phyloP scores from a whole-genome alignment of 495 filamentous ascomycete species.

The Aspergillus wentii region DNA sequence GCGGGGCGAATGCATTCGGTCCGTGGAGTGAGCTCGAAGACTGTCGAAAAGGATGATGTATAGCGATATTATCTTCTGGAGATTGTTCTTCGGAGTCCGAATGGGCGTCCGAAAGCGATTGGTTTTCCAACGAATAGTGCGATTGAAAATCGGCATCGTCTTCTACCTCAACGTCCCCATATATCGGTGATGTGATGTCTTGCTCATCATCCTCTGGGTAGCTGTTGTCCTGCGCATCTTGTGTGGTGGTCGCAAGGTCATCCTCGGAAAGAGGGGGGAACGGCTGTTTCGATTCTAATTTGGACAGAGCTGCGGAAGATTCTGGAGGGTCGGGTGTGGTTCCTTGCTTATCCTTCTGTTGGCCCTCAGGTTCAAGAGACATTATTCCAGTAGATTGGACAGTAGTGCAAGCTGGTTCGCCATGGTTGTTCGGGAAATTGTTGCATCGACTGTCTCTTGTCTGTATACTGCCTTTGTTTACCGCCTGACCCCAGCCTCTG shows the following conservation, averaged over 20 bases:
- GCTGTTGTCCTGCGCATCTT: conserved; percentile 19
- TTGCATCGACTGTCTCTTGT: too few relatives aligned
- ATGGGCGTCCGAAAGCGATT: conserved; percentile 33
- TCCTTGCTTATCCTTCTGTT: too few relatives aligned
- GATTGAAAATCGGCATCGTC: conserved; percentile 45
- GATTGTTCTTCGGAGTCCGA: conserved; percentile 34
- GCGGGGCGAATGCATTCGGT: conserved; percentile 67
- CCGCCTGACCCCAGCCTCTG: too few relatives aligned
- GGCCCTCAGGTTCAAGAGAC: too few relatives aligned
- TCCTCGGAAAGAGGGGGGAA: conserved; percentile 33
- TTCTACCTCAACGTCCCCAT: conserved; percentile 29
- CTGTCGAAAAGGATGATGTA: conserved; percentile 38
- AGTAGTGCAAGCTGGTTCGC: too few relatives aligned
- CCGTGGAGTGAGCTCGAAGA: conserved; percentile 40
- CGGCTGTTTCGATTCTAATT: conserved; percentile 33
- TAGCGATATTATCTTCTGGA: conserved; percentile 27
- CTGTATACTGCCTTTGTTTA: too few relatives aligned
- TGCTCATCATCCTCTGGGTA: conserved; percentile 25
- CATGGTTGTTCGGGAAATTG: too few relatives aligned
- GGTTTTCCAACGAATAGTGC: conserved; percentile 38
- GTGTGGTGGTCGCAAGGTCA: conserved; percentile 16
- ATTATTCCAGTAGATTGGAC: too few relatives aligned
- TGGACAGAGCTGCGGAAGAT: conserved; percentile 2
- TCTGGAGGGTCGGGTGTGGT: too few relatives aligned
- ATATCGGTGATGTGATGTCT: conserved; percentile 22